Percentiles rank a stretch among this genome's conserved stretches.
These are phyloP conservation scores for Daldinia eschscholtzii DNA, from an alignment of 2,329 filamentous ascomycete species.

Conservation along the genomic window DNA sequence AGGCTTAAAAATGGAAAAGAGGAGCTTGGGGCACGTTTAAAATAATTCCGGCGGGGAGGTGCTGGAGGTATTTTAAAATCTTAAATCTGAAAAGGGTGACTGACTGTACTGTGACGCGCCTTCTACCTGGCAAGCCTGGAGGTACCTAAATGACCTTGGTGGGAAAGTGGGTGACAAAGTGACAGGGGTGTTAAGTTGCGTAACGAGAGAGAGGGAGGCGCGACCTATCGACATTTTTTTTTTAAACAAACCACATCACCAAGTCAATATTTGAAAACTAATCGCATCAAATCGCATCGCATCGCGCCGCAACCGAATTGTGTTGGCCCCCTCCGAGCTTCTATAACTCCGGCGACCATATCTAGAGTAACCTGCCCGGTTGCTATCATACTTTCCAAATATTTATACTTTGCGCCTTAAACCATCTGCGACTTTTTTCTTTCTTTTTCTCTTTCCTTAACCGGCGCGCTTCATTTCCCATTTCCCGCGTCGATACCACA, in stretches of 20 bases:
- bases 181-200: slow-evolving; percentile 43
- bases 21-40: slow-evolving; percentile 35
- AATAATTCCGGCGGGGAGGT: slow-evolving; percentile 22
- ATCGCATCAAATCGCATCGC: slow-evolving; percentile 33
- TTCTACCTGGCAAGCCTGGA: no score
- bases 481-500: slow-evolving; percentile 41
- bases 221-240: slow-evolving; percentile 43
- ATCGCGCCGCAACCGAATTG: slow-evolving; percentile 26
- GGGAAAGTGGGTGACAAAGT: slow-evolving; percentile 23
- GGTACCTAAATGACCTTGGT: slow-evolving; percentile 13
- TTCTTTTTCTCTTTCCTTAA: neutral
- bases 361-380: neutral
- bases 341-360: neutral
- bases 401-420: slow-evolving; percentile 6
- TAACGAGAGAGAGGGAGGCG: slow-evolving; percentile 38
- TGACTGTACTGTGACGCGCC: slow-evolving; percentile 23
- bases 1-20: slow-evolving; percentile 21
- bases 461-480: slow-evolving; percentile 34
- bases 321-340: slow-evolving; percentile 12
- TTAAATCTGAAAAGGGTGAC: slow-evolving; percentile 26
- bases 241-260: slow-evolving; percentile 45
- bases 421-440: slow-evolving; percentile 12
- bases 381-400: slow-evolving; percentile 6
- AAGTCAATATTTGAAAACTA: slow-evolving; percentile 43
- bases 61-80: slow-evolving; percentile 15